A percentile compares a stretch with the other conserved stretches of the same genome.
phyloP scores from a whole-genome alignment of 2,329 filamentous ascomycete genomes.

The Xylogone sp. region DNA sequence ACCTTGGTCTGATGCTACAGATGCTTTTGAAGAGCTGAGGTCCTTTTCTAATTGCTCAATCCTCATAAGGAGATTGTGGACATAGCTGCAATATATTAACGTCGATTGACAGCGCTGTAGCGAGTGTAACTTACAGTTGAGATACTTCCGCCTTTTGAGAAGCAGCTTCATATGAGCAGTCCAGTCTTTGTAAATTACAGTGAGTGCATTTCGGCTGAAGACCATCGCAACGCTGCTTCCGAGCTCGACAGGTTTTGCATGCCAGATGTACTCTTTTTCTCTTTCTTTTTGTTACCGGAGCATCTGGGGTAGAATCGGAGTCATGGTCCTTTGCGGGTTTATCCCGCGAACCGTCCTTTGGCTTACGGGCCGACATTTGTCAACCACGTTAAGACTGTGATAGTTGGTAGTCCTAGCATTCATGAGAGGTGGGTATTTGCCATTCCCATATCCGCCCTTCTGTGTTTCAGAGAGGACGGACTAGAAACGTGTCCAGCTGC shows the following conservation, averaged over 20 bases:
- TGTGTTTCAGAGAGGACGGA: too few relatives aligned
- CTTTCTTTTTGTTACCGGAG: background rate
- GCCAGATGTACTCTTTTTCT: background rate
- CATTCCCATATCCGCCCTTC: too few relatives aligned
- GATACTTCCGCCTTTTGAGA: background rate
- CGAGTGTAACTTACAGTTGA: background rate
- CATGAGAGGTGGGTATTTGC: too few relatives aligned
- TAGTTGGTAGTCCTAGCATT: too few relatives aligned
- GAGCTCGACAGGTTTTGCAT: background rate
- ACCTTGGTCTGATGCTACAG: background rate
- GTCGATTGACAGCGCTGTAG: background rate
- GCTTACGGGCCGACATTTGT: too few relatives aligned
- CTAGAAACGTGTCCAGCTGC: too few relatives aligned
- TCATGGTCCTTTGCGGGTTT: too few relatives aligned
- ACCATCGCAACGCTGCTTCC: background rate
- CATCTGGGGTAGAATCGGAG: background rate
- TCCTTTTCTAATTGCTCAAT: background rate
- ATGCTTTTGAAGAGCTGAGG: background rate
- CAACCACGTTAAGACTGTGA: too few relatives aligned
- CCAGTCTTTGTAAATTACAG: background rate
- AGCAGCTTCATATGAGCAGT: background rate
- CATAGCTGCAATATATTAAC: background rate
- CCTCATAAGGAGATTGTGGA: background rate
- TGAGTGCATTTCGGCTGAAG: background rate
- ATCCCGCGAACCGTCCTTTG: too few relatives aligned